phyloP scores from a whole-genome alignment of 1,284 basidiomycete genomes.

The Heterobasidion occidentale region DNA sequence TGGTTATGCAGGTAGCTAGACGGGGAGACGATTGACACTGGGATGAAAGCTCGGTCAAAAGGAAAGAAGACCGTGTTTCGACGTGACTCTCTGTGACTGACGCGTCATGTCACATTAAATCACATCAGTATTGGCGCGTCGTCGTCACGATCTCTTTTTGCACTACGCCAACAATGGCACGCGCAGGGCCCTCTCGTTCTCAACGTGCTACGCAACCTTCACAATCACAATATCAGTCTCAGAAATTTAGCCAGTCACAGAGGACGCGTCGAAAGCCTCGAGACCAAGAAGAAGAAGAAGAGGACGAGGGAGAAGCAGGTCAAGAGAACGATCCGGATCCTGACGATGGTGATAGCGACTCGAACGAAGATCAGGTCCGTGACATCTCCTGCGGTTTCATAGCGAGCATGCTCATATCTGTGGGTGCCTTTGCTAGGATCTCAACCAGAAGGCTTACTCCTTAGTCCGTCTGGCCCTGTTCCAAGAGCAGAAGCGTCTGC shows the following conservation, averaged over 20 bases:
- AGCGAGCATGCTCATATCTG: slow-evolving; percentile 2
- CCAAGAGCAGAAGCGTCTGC: slow-evolving; percentile 51
- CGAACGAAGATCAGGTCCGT: not conserved
- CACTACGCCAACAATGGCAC: slow-evolving; percentile 7
- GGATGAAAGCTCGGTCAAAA: no score
- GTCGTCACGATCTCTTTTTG: not conserved
- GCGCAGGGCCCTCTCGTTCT: slow-evolving; percentile 16
- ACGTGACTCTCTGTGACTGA: not conserved
- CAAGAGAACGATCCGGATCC: not conserved
- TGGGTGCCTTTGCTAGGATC: slow-evolving; percentile 31
- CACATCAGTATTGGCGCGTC: not conserved
- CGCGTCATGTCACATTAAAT: not conserved
- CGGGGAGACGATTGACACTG: no score
- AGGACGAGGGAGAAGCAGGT: slow-evolving; percentile 8
- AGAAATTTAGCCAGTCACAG: not conserved
- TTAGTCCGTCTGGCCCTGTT: slow-evolving; percentile 72
- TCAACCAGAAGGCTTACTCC: slow-evolving; percentile 50
- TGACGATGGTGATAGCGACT: slow-evolving; percentile 1
- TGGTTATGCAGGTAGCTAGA: no score
- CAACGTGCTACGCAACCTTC: slow-evolving; percentile 23
- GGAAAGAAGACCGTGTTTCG: not conserved
- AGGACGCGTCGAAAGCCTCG: slow-evolving; percentile 4
- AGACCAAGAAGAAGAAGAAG: slow-evolving; percentile 16
- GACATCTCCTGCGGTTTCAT: not conserved
- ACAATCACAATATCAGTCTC: slow-evolving; percentile 18